These are phyloP conservation scores for Athelia sp. DNA, from an alignment of 1,284 basidiomycete genomes.

Conservation along the genomic window DNA sequence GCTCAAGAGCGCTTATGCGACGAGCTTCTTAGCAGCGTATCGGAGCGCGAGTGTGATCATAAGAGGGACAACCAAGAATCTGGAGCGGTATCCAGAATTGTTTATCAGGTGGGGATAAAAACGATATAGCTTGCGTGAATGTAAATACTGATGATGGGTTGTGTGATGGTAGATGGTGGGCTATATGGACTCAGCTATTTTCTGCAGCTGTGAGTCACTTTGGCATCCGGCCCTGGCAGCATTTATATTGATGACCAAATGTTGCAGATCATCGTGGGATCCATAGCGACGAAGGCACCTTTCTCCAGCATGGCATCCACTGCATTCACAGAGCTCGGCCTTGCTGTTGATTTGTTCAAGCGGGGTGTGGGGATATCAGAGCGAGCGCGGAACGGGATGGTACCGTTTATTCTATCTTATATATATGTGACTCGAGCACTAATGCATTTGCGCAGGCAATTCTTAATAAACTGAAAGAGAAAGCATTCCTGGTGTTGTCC, in stretches of 20 bases:
- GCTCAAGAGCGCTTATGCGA: conserved; percentile 1
- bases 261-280: conserved; percentile 37
- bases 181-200: conserved; percentile 49
- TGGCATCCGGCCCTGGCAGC: neutral
- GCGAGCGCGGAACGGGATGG: conserved; percentile 37
- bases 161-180: conserved; percentile 38
- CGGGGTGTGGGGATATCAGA: conserved; percentile 32
- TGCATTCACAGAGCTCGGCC: conserved; percentile 35
- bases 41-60: conserved; percentile 1
- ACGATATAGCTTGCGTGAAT: neutral
- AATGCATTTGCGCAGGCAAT: conserved; percentile 12
- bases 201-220: conserved; percentile 41
- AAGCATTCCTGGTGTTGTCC: conserved; percentile 29
- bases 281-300: conserved; percentile 41
- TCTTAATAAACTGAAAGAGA: conserved; percentile 34
- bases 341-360: conserved; percentile 37
- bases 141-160: neutral
- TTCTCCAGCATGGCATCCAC: conserved; percentile 34
- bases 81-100: neutral
- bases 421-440: neutral
- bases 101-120: too few species aligned
- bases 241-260: neutral
- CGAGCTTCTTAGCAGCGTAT: conserved; percentile 2
- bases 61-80: neutral
- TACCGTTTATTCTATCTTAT: conserved; percentile 2